Conservation (phyloP, 192 early-diverging fungal genomes). For the Umbelopsis vinacea region DNA sequence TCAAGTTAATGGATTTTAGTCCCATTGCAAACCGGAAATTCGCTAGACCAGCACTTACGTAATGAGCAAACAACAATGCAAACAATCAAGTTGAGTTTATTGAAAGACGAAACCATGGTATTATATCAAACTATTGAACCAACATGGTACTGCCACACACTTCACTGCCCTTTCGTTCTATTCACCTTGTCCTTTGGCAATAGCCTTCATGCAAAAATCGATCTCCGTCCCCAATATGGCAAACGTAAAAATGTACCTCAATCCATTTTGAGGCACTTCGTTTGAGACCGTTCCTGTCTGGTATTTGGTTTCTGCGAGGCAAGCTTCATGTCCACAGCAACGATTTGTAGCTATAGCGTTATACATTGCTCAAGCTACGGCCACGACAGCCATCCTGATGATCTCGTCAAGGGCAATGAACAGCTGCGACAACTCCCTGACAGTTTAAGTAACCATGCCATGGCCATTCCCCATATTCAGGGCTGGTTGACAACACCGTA, state of each 20-base stretch:
- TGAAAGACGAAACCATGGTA: too few relatives aligned
- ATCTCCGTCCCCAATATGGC: slow-evolving; percentile 15
- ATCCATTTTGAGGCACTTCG: slow-evolving; percentile 19
- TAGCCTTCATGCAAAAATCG: not conserved
- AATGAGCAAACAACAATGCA: not conserved
- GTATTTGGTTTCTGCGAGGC: not conserved
- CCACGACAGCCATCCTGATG: not conserved
- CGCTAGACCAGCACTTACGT: too few relatives aligned
- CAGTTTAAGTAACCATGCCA: not conserved
- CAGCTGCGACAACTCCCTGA: not conserved
- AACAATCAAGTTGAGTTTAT: not conserved
- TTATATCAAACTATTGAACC: too few relatives aligned
- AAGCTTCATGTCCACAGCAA: slow-evolving; percentile 5
- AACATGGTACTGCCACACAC: too few relatives aligned
- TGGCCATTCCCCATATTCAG: not conserved
- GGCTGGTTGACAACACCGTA: slow-evolving; percentile 23
- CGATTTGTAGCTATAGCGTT: slow-evolving; percentile 10
- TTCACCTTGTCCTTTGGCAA: too few relatives aligned
- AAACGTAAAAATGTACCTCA: slow-evolving; percentile 10
- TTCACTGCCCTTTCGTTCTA: too few relatives aligned
- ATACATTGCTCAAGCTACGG: slow-evolving; percentile 18
- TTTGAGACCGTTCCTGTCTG: not conserved
- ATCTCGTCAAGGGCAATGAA: slow-evolving; percentile 5
- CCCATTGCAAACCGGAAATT: too few relatives aligned
- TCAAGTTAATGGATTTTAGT: too few relatives aligned